Conservation (phyloP, 2,329 filamentous ascomycete species). For the Diaporthe amygdali region DNA sequence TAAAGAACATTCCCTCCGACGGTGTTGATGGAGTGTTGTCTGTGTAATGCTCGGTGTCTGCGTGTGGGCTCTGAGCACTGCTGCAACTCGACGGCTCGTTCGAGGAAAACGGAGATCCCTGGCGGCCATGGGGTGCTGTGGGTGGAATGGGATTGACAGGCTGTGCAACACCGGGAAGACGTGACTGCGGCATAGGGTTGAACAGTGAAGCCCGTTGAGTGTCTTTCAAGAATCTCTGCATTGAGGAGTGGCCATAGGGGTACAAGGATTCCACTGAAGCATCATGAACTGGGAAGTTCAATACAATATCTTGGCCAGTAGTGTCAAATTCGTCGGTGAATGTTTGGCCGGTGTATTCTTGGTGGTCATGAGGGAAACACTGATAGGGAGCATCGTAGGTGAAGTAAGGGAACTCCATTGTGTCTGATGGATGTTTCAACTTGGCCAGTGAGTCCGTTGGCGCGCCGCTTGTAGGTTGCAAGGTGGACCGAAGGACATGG, state of each 20-base stretch:
- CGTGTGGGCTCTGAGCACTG: conserved; percentile 42
- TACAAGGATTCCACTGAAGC: conserved; percentile 25
- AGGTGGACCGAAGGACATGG: not conserved
- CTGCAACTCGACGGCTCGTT: conserved; percentile 42
- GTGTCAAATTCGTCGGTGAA: not conserved
- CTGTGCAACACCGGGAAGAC: conserved; percentile 7
- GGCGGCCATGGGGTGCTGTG: conserved; percentile 31
- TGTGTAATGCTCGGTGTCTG: conserved; percentile 45
- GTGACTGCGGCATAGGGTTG: conserved; percentile 27
- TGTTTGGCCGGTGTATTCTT: not conserved
- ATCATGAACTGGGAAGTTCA: conserved; percentile 24
- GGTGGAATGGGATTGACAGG: conserved; percentile 26
- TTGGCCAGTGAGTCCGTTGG: not conserved
- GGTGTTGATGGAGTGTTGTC: conserved; percentile 44
- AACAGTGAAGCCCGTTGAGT: conserved; percentile 34
- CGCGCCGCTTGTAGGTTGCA: not conserved
- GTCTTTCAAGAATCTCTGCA: conserved; percentile 37
- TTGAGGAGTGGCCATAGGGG: conserved; percentile 30
- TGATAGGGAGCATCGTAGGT: not conserved
- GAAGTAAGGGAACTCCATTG: conserved; percentile 15
- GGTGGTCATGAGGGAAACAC: not conserved
- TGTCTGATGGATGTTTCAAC: not conserved
- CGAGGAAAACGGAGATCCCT: conserved; percentile 44
- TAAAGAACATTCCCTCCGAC: conserved; percentile 37
- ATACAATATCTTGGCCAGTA: not conserved